phyloP scores from a whole-genome alignment of 78 protist species.

The Dictyostelium purpureum region DNA sequence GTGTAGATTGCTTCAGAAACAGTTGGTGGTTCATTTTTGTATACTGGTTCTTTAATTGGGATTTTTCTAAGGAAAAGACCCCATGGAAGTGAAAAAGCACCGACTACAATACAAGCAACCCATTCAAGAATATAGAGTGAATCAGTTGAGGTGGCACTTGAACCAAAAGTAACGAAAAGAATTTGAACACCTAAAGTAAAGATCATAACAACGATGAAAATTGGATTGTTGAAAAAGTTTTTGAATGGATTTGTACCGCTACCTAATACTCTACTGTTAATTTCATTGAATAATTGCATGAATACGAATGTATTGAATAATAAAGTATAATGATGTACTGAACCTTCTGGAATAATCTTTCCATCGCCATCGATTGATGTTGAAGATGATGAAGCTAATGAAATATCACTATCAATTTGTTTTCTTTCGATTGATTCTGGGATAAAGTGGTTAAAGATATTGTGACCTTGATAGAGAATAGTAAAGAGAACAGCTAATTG shows the following conservation, averaged over 20 bases:
- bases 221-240: constrained; percentile 54
- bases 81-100: constrained; percentile 23
- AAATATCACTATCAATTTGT: not conserved
- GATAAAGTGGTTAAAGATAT: constrained; percentile 1
- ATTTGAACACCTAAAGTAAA: constrained; percentile 80
- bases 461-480: constrained; percentile 62
- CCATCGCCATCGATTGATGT: too few relatives aligned
- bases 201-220: constrained; percentile 80
- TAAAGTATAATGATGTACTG: constrained; percentile 63
- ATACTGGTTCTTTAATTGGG: constrained; percentile 41
- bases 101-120: constrained; percentile 58
- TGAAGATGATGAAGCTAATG: too few relatives aligned
- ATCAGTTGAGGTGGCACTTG: constrained; percentile 43
- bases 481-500: constrained; percentile 86
- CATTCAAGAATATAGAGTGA: constrained; percentile 63
- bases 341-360: not conserved
- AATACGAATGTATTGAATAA: constrained; percentile 97
- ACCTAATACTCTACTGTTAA: constrained; percentile 88
- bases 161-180: constrained; percentile 91
- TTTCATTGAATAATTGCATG: constrained; percentile 95
- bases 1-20: constrained; percentile 58
- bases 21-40: not conserved
- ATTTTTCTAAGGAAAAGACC: constrained; percentile 49
- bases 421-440: not conserved
- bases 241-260: constrained; percentile 20